Evolutionary conservation across 306 rosid genomes (phyloP).

Genomic region (Cicer arietinum): DNA sequence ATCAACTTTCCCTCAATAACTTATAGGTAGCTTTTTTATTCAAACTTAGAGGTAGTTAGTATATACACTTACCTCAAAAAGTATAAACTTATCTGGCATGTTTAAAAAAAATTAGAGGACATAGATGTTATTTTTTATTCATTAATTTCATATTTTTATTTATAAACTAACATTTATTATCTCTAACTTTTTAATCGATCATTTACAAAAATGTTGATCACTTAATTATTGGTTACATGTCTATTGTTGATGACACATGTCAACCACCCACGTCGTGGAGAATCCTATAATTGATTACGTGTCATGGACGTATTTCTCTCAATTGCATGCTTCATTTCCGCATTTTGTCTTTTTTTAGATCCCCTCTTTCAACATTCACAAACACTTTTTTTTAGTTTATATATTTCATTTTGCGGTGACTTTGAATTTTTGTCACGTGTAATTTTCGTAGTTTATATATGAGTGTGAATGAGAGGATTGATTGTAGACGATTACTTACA

Average conservation of each 20-base stretch:
- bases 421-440: no score
- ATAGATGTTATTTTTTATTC: no score
- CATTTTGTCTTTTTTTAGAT: constrained; percentile 31
- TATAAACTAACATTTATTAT: no score
- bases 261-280: constrained; percentile 53
- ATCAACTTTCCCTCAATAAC: constrained; percentile 5
- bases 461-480: no score
- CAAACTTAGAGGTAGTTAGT: background rate
- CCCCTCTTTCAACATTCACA: constrained; percentile 10
- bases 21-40: background rate
- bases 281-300: constrained; percentile 51
- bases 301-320: constrained; percentile 50
- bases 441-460: no score
- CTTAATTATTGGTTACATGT: background rate
- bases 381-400: background rate
- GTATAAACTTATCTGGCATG: background rate
- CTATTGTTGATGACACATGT: constrained; percentile 49
- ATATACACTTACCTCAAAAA: no score
- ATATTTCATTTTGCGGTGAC: no score
- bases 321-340: constrained; percentile 56
- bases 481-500: no score
- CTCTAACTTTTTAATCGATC: no score
- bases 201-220: no score
- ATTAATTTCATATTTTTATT: no score
- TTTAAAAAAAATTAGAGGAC: no score